phyloP scores from a whole-genome alignment of 2,329 filamentous ascomycete genomes.

The Trichocomaceae sp. region DNA sequence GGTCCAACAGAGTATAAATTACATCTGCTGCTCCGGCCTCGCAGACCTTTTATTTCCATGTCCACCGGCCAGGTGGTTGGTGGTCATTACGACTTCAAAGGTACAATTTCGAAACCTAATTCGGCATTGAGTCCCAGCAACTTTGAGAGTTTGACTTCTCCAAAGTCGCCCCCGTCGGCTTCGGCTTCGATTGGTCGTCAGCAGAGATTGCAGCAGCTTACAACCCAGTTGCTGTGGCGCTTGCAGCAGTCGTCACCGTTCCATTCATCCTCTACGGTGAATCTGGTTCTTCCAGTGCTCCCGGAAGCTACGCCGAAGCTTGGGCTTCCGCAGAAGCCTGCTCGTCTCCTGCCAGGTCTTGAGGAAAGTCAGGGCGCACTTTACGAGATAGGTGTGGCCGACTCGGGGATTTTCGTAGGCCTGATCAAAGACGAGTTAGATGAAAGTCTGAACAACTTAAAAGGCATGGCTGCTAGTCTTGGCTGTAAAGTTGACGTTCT shows the following conservation, averaged over 20 bases:
- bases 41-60: constrained; percentile 65
- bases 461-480: constrained; percentile 85
- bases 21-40: constrained; percentile 73
- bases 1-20: constrained; percentile 96
- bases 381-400: constrained; percentile 93
- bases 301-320: constrained; percentile 59
- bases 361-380: constrained; percentile 90
- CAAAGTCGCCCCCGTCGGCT: constrained; percentile 31
- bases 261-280: constrained; percentile 70
- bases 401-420: constrained; percentile 86
- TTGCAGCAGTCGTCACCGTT: constrained; percentile 91
- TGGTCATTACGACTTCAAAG: constrained; percentile 45
- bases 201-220: constrained; percentile 80
- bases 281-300: constrained; percentile 67
- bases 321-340: constrained; percentile 47
- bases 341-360: constrained; percentile 61
- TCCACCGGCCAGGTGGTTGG: constrained; percentile 56
- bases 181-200: constrained; percentile 66
- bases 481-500: constrained; percentile 79
- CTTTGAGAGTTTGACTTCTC: neutral
- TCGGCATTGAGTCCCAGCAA: constrained; percentile 27
- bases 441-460: constrained; percentile 78
- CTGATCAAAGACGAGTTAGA: constrained; percentile 85
- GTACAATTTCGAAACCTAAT: constrained; percentile 19
- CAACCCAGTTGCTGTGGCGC: constrained; percentile 90